Conservation (phyloP, 306 rosid species). For the Vicia villosa region DNA sequence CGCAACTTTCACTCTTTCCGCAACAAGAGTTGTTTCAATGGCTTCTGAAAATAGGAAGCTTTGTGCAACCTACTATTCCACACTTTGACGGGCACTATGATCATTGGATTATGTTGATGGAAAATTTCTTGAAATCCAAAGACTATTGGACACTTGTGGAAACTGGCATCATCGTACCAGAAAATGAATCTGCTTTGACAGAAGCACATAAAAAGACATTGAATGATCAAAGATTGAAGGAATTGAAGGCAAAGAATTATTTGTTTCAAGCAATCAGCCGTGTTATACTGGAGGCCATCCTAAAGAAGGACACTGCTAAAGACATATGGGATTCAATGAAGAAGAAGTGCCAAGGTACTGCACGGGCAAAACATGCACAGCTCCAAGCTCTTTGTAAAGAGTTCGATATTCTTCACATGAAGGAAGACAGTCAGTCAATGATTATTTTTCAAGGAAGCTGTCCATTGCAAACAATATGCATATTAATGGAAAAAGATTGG, state of each 20-base stretch:
- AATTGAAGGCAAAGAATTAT: not conserved
- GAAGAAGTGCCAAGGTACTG: not conserved
- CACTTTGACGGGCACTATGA: not conserved
- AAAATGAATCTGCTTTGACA: not conserved
- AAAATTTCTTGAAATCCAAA: not conserved
- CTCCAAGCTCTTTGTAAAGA: not conserved
- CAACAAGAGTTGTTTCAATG: too few relatives aligned
- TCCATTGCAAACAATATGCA: slow-evolving; percentile 1
- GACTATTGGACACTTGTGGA: too few relatives aligned
- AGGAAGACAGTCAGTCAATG: not conserved
- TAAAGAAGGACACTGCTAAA: too few relatives aligned
- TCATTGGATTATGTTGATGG: not conserved
- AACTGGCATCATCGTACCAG: too few relatives aligned
- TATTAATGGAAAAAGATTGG: not conserved
- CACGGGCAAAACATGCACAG: not conserved
- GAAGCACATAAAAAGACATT: not conserved
- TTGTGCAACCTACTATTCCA: not conserved
- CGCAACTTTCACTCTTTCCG: too few relatives aligned
- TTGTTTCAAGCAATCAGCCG: not conserved
- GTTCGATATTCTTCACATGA: not conserved
- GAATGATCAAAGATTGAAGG: not conserved
- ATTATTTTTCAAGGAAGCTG: not conserved
- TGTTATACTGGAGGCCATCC: too few relatives aligned
- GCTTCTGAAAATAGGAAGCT: too few relatives aligned
- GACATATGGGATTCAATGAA: not conserved